A percentile compares a stretch with the other conserved stretches of the same genome.
phyloP scores from a whole-genome alignment of 768 basidiomycete genomes.

The Leccinum imitatum region DNA sequence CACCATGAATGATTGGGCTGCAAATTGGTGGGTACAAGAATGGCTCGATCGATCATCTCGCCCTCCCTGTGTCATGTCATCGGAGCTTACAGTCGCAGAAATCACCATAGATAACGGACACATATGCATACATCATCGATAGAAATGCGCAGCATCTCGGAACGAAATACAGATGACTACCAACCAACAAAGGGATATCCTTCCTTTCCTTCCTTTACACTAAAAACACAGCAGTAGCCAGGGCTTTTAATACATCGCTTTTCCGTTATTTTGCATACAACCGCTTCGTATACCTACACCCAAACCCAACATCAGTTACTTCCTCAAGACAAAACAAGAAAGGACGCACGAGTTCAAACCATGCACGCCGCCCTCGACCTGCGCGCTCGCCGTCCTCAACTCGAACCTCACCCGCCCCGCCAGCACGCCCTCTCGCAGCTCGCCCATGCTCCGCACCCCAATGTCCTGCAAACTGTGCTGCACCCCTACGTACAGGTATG shows the following conservation, averaged over 20 bases:
- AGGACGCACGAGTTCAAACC: slow-evolving; percentile 86
- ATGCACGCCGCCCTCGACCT: slow-evolving; percentile 95
- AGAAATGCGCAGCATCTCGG: neutral
- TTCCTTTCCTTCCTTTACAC: neutral
- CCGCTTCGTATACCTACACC: slow-evolving; percentile 54
- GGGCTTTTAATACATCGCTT: too few relatives aligned
- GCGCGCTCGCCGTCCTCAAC: slow-evolving; percentile 90
- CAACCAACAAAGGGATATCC: neutral
- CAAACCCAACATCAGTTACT: slow-evolving; percentile 3
- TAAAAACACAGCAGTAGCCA: neutral
- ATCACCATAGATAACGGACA: too few relatives aligned
- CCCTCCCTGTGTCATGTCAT: too few relatives aligned
- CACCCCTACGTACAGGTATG: slow-evolving; percentile 76
- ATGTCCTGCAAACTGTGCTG: slow-evolving; percentile 97
- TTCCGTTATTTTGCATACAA: slow-evolving; percentile 38
- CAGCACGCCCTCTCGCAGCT: slow-evolving; percentile 64
- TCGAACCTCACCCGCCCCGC: slow-evolving; percentile 82
- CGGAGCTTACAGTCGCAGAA: too few relatives aligned
- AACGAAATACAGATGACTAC: too few relatives aligned
- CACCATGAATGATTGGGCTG: too few relatives aligned
- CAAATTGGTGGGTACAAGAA: too few relatives aligned
- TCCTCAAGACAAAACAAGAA: neutral
- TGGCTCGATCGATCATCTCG: too few relatives aligned
- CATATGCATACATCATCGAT: too few relatives aligned
- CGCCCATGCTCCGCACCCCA: slow-evolving; percentile 67